Conservation (phyloP, 805 yeast species). For the Cephaloascus fragrans region DNA sequence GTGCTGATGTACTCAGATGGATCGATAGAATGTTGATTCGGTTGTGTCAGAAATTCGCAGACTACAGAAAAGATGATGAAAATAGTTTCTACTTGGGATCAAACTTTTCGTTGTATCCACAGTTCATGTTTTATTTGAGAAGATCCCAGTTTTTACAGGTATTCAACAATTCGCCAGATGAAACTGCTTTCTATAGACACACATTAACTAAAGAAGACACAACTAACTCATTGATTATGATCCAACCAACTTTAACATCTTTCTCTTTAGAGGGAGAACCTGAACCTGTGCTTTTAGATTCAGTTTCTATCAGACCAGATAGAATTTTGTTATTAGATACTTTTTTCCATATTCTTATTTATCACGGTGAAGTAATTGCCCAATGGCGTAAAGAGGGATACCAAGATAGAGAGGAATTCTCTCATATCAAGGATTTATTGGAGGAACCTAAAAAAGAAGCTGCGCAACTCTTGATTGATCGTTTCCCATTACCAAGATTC, state of each 20-base stretch:
- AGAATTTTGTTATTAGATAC: slow-evolving; percentile 85
- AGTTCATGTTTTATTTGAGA: slow-evolving; percentile 90
- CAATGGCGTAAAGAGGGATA: slow-evolving; percentile 95
- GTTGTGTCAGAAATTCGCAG: slow-evolving; percentile 88
- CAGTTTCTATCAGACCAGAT: slow-evolving; percentile 85
- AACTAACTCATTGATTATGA: slow-evolving; percentile 89
- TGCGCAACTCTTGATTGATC: slow-evolving; percentile 78
- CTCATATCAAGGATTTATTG: slow-evolving; percentile 74
- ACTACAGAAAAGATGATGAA: slow-evolving; percentile 81
- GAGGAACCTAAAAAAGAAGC: slow-evolving; percentile 91
- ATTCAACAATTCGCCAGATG: slow-evolving; percentile 97
- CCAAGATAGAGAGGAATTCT: slow-evolving; percentile 86
- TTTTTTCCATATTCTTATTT: slow-evolving; percentile 91
- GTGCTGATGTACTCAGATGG: slow-evolving; percentile 91
- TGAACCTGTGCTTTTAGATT: slow-evolving; percentile 85
- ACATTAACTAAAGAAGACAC: slow-evolving; percentile 86
- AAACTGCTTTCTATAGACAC: slow-evolving; percentile 94
- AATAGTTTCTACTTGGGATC: slow-evolving; percentile 74
- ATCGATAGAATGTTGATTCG: slow-evolving; percentile 85
- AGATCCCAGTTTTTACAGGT: slow-evolving; percentile 94
- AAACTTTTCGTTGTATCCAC: slow-evolving; percentile 84
- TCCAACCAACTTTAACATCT: slow-evolving; percentile 91
- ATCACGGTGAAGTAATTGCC: slow-evolving; percentile 91
- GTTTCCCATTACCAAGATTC: slow-evolving; percentile 96
- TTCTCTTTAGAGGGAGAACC: slow-evolving; percentile 75